These are phyloP conservation scores for Fusarium sp. DNA, from an alignment of 2,329 filamentous ascomycete genomes.

Conservation along the genomic window DNA sequence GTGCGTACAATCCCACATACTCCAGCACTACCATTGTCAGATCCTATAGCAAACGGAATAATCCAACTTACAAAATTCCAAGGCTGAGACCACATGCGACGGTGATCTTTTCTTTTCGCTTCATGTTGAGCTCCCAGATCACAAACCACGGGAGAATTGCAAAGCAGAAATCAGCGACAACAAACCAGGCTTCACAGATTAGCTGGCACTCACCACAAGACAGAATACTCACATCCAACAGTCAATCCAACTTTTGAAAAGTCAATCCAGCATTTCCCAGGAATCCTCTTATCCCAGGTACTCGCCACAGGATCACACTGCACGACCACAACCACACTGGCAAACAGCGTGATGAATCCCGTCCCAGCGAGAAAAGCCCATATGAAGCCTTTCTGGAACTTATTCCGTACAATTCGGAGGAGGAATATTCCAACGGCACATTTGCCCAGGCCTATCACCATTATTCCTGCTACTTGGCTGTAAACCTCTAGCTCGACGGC, in stretches of 20 bases:
- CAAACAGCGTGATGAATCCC: slow-evolving; percentile 9
- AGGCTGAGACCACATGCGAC: slow-evolving; percentile 29
- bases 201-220: accelerated
- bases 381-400: slow-evolving; percentile 21
- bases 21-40: slow-evolving; percentile 4
- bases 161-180: slow-evolving; percentile 31
- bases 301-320: slow-evolving; percentile 27
- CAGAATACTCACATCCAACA: slow-evolving; percentile 20
- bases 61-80: slow-evolving; percentile 23
- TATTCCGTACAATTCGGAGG: slow-evolving; percentile 19
- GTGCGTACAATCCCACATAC: slow-evolving; percentile 32
- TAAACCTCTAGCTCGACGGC: slow-evolving; percentile 23
- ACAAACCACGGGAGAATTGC: slow-evolving; percentile 35
- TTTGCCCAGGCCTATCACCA: slow-evolving; percentile 26
- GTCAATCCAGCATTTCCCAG: slow-evolving; percentile 30
- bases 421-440: slow-evolving; percentile 29
- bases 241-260: slow-evolving; percentile 38
- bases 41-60: background rate
- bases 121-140: slow-evolving; percentile 39
- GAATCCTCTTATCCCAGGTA: slow-evolving; percentile 25
- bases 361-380: slow-evolving; percentile 19
- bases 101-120: slow-evolving; percentile 35
- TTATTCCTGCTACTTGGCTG: slow-evolving; percentile 7
- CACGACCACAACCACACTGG: slow-evolving; percentile 13
- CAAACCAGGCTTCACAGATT: slow-evolving; percentile 13